Conservation (phyloP, 139 green algal species). For the Chlorella sp. region DNA sequence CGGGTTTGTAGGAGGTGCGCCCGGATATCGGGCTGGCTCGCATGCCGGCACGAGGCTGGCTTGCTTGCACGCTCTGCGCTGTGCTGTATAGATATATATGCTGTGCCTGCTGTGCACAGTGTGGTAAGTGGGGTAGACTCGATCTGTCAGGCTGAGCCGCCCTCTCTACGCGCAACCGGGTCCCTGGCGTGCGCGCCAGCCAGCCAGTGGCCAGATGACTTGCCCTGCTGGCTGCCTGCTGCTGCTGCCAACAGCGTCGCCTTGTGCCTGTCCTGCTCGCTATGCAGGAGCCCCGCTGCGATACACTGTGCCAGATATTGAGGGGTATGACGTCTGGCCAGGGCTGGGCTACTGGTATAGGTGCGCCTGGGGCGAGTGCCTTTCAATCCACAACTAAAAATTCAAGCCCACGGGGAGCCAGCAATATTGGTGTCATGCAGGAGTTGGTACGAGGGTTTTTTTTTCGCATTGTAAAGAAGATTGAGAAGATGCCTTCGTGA, state of each 20-base stretch:
- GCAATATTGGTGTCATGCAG: too few relatives aligned
- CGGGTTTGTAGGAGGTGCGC: neutral
- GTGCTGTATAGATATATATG: neutral
- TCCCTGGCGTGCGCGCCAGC: too few relatives aligned
- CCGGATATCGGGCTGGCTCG: neutral
- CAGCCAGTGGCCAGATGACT: too few relatives aligned
- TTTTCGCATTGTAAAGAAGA: too few relatives aligned
- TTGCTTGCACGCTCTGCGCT: neutral
- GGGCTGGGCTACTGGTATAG: conserved; percentile 30
- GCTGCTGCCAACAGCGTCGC: neutral
- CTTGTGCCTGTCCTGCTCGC: neutral
- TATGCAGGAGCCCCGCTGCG: conserved; percentile 23
- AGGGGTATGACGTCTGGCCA: neutral
- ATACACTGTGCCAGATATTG: neutral
- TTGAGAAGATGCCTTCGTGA: too few relatives aligned
- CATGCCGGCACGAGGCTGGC: neutral
- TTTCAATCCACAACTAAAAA: too few relatives aligned
- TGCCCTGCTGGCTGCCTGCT: neutral
- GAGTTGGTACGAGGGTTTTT: too few relatives aligned
- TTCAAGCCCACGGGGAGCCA: too few relatives aligned
- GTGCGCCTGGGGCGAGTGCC: neutral
- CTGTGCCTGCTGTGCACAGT: too few relatives aligned
- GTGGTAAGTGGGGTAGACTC: neutral
- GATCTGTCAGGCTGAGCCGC: neutral
- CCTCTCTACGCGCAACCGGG: too few relatives aligned